phyloP scores from a whole-genome alignment of 768 basidiomycete species.

The Tremella fuciformis region DNA sequence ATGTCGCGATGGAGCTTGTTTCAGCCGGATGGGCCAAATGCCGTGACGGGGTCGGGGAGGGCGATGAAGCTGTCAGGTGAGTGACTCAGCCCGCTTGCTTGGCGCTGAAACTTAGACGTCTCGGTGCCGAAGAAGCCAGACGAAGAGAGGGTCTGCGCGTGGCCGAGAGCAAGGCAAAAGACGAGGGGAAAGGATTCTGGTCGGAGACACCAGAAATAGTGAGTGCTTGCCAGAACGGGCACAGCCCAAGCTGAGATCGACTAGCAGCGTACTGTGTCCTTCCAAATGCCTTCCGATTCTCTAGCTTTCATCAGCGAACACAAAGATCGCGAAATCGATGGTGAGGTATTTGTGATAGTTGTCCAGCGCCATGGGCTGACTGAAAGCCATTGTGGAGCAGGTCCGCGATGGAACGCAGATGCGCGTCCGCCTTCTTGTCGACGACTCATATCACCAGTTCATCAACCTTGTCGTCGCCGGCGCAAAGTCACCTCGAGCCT shows the following conservation, averaged over 20 bases:
- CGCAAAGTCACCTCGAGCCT: slow-evolving; percentile 49
- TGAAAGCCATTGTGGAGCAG: slow-evolving; percentile 83
- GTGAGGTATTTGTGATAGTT: slow-evolving; percentile 59
- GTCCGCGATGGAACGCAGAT: slow-evolving; percentile 90
- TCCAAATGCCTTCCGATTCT: slow-evolving; percentile 85
- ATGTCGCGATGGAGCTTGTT: slow-evolving; percentile 57
- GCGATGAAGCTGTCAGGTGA: slow-evolving; percentile 52
- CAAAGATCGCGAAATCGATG: slow-evolving; percentile 88
- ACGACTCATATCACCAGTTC: slow-evolving; percentile 84
- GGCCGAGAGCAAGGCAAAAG: slow-evolving; percentile 46
- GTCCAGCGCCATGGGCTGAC: slow-evolving; percentile 7
- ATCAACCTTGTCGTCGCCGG: slow-evolving; percentile 63
- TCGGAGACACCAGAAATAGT: slow-evolving; percentile 53
- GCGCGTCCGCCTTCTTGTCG: slow-evolving; percentile 80
- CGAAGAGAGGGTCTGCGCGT: slow-evolving; percentile 65
- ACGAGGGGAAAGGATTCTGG: slow-evolving; percentile 69
- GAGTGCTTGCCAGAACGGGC: slow-evolving; percentile 9
- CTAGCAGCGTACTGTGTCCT: slow-evolving; percentile 70
- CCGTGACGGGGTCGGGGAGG: slow-evolving; percentile 66
- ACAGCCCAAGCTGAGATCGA: not conserved
- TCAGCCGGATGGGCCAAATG: slow-evolving; percentile 89
- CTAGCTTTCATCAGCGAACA: slow-evolving; percentile 83
- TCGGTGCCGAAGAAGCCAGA: slow-evolving; percentile 68
- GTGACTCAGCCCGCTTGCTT: slow-evolving; percentile 5
- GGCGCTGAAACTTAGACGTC: slow-evolving; percentile 24